These are phyloP conservation scores for Pseudoneurospora amorphoporcata DNA, from an alignment of 495 filamentous ascomycete genomes.

Conservation along the genomic window DNA sequence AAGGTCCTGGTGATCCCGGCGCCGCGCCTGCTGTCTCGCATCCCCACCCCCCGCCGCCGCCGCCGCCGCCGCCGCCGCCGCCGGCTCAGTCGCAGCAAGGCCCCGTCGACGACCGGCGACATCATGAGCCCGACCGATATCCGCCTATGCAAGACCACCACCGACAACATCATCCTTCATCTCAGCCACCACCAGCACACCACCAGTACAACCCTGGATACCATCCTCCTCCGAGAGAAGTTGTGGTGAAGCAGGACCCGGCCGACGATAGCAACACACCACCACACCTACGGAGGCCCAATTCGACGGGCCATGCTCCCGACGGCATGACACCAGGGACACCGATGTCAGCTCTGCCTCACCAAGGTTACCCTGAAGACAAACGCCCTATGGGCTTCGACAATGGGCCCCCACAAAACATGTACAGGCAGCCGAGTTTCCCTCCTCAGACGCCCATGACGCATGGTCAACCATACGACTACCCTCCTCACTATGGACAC, in stretches of 20 bases:
- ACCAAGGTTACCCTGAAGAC: conserved; percentile 28
- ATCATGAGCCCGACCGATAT: conserved; percentile 39
- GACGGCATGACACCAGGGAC: conserved; percentile 29
- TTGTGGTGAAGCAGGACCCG: conserved; percentile 41
- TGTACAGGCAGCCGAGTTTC: conserved; percentile 34
- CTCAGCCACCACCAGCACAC: conserved; percentile 31
- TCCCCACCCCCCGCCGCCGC: conserved; percentile 7
- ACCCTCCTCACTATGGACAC: conserved; percentile 20
- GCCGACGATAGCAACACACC: conserved; percentile 33
- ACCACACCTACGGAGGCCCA: conserved; percentile 33
- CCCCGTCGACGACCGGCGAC: conserved; percentile 37
- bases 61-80: conserved; percentile 1
- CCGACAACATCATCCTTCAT: conserved; percentile 37
- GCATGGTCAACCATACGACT: conserved; percentile 35
- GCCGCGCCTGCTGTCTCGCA: conserved; percentile 10
- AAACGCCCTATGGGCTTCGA: conserved; percentile 40
- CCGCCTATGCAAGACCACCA: conserved; percentile 41
- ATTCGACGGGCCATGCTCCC: conserved; percentile 31
- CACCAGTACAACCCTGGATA: conserved; percentile 33
- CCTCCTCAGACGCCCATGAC: conserved; percentile 36
- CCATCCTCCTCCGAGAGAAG: conserved; percentile 33
- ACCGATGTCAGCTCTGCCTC: conserved; percentile 20
- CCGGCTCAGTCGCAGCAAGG: conserved; percentile 5
- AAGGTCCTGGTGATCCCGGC: conserved; percentile 24
- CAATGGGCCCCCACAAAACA: conserved; percentile 22